Evolutionary conservation across 805 yeast species (phyloP).

Genomic region (Blastobotrys peoriensis): DNA sequence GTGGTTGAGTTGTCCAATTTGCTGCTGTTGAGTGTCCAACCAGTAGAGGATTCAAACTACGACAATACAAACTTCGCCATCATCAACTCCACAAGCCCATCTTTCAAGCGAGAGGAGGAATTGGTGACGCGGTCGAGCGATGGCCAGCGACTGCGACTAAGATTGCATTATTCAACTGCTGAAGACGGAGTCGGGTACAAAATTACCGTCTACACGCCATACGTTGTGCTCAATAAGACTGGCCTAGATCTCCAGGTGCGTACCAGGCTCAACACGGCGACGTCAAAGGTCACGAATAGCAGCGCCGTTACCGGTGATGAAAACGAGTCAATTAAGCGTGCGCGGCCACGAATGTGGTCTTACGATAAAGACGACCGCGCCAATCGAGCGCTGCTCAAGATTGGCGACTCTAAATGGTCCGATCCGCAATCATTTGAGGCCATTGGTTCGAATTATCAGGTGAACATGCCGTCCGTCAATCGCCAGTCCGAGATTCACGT

Average conservation of each 20-base stretch:
- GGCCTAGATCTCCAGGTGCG: conserved; percentile 56
- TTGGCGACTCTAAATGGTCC: conserved; percentile 69
- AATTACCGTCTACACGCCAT: conserved; percentile 75
- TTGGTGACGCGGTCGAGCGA: conserved; percentile 46
- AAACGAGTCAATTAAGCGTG: conserved; percentile 27
- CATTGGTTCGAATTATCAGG: conserved; percentile 71
- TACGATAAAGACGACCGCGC: conserved; percentile 57
- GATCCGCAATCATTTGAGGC: conserved; percentile 79
- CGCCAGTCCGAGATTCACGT: conserved; percentile 53
- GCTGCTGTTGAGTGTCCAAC: conserved; percentile 58
- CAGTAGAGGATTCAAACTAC: conserved; percentile 46
- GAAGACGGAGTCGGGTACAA: conserved; percentile 54
- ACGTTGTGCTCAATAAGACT: conserved; percentile 74
- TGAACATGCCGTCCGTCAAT: conserved; percentile 33
- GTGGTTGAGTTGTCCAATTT: conserved; percentile 70
- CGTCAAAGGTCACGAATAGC: conserved; percentile 30
- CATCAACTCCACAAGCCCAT: conserved; percentile 38
- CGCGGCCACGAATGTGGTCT: conserved; percentile 75
- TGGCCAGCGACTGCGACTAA: conserved; percentile 62
- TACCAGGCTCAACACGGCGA: conserved; percentile 48
- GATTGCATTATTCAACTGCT: conserved; percentile 52
- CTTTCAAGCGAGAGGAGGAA: conserved; percentile 49
- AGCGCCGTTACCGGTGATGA: conserved; percentile 28
- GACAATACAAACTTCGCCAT: conserved; percentile 67
- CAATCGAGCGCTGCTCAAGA: conserved; percentile 59